Percentiles rank a stretch among this genome's conserved stretches.
These are phyloP conservation scores for Psophocarpus tetragonolobus DNA, from an alignment of 306 rosid species.

Conservation along the genomic window DNA sequence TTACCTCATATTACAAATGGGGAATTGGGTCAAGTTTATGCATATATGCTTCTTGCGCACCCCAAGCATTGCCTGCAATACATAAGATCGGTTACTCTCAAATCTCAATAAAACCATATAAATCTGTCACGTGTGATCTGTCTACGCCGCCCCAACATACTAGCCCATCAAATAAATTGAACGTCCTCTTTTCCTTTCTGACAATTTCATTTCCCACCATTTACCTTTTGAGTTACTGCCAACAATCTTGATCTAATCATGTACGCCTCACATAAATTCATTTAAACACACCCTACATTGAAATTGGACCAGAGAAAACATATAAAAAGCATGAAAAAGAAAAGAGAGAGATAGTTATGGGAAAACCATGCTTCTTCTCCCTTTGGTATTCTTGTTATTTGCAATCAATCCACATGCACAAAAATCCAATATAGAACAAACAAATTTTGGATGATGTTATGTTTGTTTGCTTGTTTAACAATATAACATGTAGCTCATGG, in stretches of 20 bases:
- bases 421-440: conserved; percentile 38
- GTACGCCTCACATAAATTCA: not conserved
- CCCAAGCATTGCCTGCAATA: conserved; percentile 6
- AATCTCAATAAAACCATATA: not conserved
- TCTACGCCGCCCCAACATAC: conserved; percentile 34
- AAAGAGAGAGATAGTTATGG: conserved; percentile 39
- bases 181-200: conserved; percentile 1
- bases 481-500: conserved; percentile 1
- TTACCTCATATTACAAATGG: conserved; percentile 6
- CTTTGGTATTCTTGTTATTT: conserved; percentile 37
- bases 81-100: not conserved
- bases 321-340: not conserved
- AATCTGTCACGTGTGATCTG: conserved; percentile 40
- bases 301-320: not conserved
- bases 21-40: conserved; percentile 27
- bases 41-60: conserved; percentile 17
- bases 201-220: conserved; percentile 11
- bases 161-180: conserved; percentile 38
- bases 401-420: conserved; percentile 44
- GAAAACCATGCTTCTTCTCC: conserved; percentile 42
- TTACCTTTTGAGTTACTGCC: conserved; percentile 12
- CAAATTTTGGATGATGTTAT: conserved; percentile 31
- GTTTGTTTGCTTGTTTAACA: conserved; percentile 21
- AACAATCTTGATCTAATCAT: conserved; percentile 35
- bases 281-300: not conserved